phyloP scores from a whole-genome alignment of 768 basidiomycete genomes.

The Cyathus striatus region DNA sequence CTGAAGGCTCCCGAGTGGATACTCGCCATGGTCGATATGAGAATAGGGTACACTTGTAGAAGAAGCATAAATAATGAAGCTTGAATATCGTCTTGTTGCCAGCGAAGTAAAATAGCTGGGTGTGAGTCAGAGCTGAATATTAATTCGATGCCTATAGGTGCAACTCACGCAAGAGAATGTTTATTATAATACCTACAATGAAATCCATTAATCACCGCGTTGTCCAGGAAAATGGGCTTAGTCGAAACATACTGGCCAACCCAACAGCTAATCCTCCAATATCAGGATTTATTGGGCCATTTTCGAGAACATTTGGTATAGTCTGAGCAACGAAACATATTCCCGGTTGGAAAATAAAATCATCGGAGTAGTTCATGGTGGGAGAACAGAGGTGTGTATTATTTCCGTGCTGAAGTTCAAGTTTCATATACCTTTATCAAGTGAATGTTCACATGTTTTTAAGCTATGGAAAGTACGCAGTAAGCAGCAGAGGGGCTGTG shows the following conservation, averaged over 20 bases:
- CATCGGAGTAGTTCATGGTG: too few species aligned
- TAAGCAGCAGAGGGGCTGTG: too few species aligned
- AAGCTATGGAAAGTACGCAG: too few species aligned
- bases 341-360: too few species aligned
- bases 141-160: too few species aligned
- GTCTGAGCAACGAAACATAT: conserved; percentile 13
- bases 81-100: conserved; percentile 5
- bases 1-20: conserved; percentile 7
- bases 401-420: too few species aligned
- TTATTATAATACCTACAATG: not conserved
- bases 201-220: not conserved
- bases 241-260: conserved; percentile 7
- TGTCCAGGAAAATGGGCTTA: too few species aligned
- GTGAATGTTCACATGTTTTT: too few species aligned
- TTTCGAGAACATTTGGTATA: conserved; percentile 4
- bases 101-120: conserved; percentile 7
- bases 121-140: not conserved
- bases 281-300: conserved; percentile 10
- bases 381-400: too few species aligned
- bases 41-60: conserved; percentile 11
- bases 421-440: too few species aligned
- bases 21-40: conserved; percentile 11
- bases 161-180: not conserved
- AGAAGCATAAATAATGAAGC: conserved; percentile 9
- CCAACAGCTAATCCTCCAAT: conserved; percentile 12